Base-by-base conservation (phyloP, 1,284 basidiomycete species). In the Kwoniella shivajii region DNA sequence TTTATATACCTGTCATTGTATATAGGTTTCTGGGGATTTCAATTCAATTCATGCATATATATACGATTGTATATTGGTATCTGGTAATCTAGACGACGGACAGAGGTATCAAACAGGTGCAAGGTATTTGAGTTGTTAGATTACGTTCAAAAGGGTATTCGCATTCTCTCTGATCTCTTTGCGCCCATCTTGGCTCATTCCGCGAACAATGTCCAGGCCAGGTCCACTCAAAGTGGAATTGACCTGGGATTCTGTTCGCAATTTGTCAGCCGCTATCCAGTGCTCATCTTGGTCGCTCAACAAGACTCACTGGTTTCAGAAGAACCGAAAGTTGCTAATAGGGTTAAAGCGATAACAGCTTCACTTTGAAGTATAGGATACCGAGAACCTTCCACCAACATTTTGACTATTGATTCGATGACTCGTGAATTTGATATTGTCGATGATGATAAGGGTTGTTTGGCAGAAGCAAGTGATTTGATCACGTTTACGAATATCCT, bases 341-440 rank as follows among this genome's bases (percentile, higher is more conserved):
- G 76, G 34, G 88, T 88, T 58, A 96, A 77, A 1, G 89, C 89
- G 27, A 97, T 84, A 27, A 96, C 81, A 0, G 88, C 90, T 75
- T 98, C 95, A 68, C 94, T 95, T 59, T 96, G 83, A 30, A 98
- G 81, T 43, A 92, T 81, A 0, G 90, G 88, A 69, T 92, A 90
- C 72, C 87, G 87, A 61, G 83, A 84, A 67, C 90, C 91, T 60
- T 86, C 82, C 16, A 85, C 84, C 22, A 95, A 80, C 64, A 96
- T 84, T 59, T 84, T 85, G 1, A 85, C 84, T 26, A 97, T 81
- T 11, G 85, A 84, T 5, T 81, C 80, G 0, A 85, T 82, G 59
- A 84, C 84, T 22, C 29, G 38, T 20, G 9, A 11, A 14, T 22
- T 27, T 9, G 16, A 16, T 10, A 41, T 3, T 11, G 38, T 5